phyloP scores from a whole-genome alignment of 139 green algal genomes.

The Chlamydomonas sp. region DNA sequence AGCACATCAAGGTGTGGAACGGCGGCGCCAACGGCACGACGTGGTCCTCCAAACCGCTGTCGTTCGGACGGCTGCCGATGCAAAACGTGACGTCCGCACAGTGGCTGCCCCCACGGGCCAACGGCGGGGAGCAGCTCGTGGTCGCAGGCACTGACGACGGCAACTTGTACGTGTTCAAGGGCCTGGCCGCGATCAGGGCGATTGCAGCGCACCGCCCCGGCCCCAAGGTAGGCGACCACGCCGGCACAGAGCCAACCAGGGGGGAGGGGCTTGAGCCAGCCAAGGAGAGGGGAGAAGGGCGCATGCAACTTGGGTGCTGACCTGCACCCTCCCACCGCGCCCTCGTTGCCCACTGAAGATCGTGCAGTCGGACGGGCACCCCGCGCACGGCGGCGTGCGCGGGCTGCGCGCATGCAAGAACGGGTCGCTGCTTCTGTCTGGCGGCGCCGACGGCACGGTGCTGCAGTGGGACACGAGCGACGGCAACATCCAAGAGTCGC shows the following conservation, averaged over 20 bases:
- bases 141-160: conserved; percentile 52
- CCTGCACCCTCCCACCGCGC: too few relatives aligned
- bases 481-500: conserved; percentile 34
- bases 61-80: conserved; percentile 42
- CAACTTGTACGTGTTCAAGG: conserved; percentile 54
- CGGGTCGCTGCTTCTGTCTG: conserved; percentile 35
- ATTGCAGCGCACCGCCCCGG: conserved; percentile 43
- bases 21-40: not conserved
- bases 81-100: conserved; percentile 47
- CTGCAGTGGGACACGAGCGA: conserved; percentile 52
- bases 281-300: too few relatives aligned
- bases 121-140: conserved; percentile 32
- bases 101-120: conserved; percentile 37
- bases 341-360: too few relatives aligned
- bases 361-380: conserved; percentile 43
- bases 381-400: conserved; percentile 37
- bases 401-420: conserved; percentile 38
- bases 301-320: too few relatives aligned
- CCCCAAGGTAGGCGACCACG: too few relatives aligned
- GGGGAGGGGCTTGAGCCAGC: too few relatives aligned
- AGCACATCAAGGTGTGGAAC: conserved; percentile 17
- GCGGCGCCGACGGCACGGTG: conserved; percentile 46
- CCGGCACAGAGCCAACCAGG: too few relatives aligned
- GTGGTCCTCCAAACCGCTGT: conserved; percentile 42
- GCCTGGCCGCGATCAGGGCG: conserved; percentile 26